Conservation (phyloP, 2,329 filamentous ascomycete species). For the Aspergillus amoenus region DNA sequence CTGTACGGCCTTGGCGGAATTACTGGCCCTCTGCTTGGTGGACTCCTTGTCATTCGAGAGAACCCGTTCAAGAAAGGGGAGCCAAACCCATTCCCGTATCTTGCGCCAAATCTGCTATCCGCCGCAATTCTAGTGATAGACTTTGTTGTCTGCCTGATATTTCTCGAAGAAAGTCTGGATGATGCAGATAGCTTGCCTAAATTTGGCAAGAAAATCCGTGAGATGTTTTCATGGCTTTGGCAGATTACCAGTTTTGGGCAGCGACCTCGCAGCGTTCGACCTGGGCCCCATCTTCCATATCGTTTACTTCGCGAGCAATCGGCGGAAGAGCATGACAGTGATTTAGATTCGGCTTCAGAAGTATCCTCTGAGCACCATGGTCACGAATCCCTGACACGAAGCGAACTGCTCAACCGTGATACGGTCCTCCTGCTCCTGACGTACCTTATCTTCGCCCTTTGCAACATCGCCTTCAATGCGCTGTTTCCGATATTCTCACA, state of each 20-base stretch:
- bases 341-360: constrained; percentile 46
- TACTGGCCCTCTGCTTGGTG: constrained; percentile 87
- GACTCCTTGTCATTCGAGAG: constrained; percentile 69
- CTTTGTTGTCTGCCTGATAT: constrained; percentile 71
- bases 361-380: constrained; percentile 39
- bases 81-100: constrained; percentile 70
- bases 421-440: constrained; percentile 79
- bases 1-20: constrained; percentile 96
- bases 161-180: constrained; percentile 83
- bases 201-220: constrained; percentile 57
- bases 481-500: constrained; percentile 92
- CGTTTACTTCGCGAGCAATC: constrained; percentile 27
- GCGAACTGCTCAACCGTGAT: constrained; percentile 71
- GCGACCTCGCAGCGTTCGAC: constrained; percentile 59
- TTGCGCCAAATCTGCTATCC: constrained; percentile 78
- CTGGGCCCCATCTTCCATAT: constrained; percentile 26
- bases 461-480: constrained; percentile 93
- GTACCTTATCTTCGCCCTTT: constrained; percentile 89
- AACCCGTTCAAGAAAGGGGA: constrained; percentile 55
- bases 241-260: constrained; percentile 61
- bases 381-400: constrained; percentile 52
- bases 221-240: constrained; percentile 68
- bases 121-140: constrained; percentile 71
- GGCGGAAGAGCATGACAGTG: constrained; percentile 41
- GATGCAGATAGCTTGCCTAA: constrained; percentile 62